A percentile compares a stretch with the other conserved stretches of the same genome.
phyloP scores from a whole-genome alignment of 768 basidiomycete species.

The Tricholoma sp. region DNA sequence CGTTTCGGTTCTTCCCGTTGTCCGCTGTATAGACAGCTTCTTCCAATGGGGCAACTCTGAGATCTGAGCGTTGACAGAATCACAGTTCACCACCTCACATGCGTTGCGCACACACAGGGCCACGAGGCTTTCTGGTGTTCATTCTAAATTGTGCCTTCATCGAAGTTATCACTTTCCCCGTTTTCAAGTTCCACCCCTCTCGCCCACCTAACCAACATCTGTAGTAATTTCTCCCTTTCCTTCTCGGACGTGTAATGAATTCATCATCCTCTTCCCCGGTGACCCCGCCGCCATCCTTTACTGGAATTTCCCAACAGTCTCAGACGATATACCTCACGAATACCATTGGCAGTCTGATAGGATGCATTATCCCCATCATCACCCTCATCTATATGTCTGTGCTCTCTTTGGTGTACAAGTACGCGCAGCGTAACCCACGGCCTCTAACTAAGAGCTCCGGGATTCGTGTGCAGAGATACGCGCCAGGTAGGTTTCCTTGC shows the following conservation, averaged over 20 bases:
- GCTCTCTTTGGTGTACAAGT: slow-evolving; percentile 45
- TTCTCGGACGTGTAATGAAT: background rate
- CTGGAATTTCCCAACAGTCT: background rate
- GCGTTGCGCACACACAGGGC: too few species aligned
- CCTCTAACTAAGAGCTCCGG: slow-evolving; percentile 48
- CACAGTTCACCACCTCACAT: too few species aligned
- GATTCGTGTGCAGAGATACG: slow-evolving; percentile 41
- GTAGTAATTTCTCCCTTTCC: background rate
- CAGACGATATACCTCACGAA: slow-evolving; percentile 12
- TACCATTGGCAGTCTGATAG: slow-evolving; percentile 18
- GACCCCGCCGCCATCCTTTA: background rate
- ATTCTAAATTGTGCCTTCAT: too few species aligned
- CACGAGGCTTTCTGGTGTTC: too few species aligned
- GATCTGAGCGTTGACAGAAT: too few species aligned
- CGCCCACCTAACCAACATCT: background rate
- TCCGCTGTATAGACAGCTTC: too few species aligned
- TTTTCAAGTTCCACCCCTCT: too few species aligned
- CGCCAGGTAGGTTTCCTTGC: slow-evolving; percentile 38
- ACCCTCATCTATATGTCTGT: slow-evolving; percentile 43
- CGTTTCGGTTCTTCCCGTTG: too few species aligned
- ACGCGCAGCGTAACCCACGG: slow-evolving; percentile 39
- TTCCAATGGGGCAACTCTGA: too few species aligned
- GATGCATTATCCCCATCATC: slow-evolving; percentile 17
- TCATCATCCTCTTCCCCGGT: background rate
- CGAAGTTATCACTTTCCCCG: too few species aligned